Evolutionary conservation across 2,329 filamentous ascomycete genomes (phyloP).

Genomic region (Venturia asperata): DNA sequence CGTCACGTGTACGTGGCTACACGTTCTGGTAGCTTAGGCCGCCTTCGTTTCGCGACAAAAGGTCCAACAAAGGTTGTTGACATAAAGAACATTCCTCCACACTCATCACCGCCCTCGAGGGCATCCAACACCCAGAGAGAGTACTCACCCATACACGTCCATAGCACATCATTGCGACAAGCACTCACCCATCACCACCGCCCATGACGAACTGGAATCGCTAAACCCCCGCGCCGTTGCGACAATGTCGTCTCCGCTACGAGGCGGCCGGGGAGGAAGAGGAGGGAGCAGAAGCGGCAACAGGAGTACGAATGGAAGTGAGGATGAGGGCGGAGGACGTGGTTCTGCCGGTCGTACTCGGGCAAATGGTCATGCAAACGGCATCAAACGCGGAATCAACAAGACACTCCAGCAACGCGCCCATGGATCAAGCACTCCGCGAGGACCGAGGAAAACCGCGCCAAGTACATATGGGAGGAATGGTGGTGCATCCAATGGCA

Average conservation of each 20-base stretch:
- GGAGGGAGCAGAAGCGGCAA: neutral
- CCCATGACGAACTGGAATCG: constrained; percentile 7
- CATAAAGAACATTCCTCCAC: neutral
- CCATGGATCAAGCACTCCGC: neutral
- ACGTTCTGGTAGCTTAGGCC: neutral
- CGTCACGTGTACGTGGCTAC: too few relatives aligned
- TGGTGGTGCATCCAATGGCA: neutral
- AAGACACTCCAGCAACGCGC: neutral
- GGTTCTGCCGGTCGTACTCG: neutral
- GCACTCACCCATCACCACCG: neutral
- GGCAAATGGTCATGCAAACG: neutral
- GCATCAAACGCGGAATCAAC: neutral
- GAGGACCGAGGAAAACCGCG: neutral
- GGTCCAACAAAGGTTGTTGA: neutral
- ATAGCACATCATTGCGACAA: neutral
- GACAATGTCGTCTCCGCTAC: constrained; percentile 13
- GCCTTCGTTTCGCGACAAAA: constrained; percentile 2
- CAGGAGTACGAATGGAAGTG: constrained; percentile 7
- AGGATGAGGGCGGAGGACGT: neutral
- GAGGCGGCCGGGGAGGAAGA: constrained; percentile 15
- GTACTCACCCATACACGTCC: neutral
- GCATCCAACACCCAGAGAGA: neutral
- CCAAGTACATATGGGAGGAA: neutral
- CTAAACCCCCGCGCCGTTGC: neutral
- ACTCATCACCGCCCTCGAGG: neutral